Evolutionary conservation across 2,329 filamentous ascomycete species (phyloP).

Genomic region (Lecanoromycetidae sp.): DNA sequence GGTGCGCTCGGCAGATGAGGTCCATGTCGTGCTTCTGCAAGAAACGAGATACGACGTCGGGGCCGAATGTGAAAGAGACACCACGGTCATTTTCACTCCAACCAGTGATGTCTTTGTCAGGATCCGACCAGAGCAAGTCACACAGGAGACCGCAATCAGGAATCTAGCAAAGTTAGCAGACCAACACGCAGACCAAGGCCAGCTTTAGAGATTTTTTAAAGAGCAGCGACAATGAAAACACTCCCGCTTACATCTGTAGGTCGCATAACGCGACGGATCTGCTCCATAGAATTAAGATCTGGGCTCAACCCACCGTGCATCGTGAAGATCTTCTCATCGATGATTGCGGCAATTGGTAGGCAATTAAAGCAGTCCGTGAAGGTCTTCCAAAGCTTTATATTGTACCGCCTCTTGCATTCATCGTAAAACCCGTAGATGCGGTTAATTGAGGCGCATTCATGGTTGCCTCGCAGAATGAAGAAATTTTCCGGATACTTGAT

Average conservation of each 20-base stretch:
- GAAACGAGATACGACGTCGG: conserved; percentile 93
- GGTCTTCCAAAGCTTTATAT: conserved; percentile 99
- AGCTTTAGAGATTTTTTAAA: conserved; percentile 17
- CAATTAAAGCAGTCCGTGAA: conserved; percentile 99
- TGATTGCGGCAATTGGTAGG: conserved; percentile 93
- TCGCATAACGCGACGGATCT: conserved; percentile 97
- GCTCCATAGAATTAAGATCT: conserved; percentile 98
- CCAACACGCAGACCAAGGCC: conserved; percentile 24
- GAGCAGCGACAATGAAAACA: neutral
- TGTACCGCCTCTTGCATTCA: conserved; percentile 97
- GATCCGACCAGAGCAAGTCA: conserved; percentile 96
- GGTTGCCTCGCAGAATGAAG: conserved; percentile 95
- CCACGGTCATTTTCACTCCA: conserved; percentile 99
- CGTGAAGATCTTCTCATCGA: conserved; percentile 99
- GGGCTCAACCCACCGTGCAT: conserved; percentile 98
- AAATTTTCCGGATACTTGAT: conserved; percentile 99
- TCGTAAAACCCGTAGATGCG: conserved; percentile 99
- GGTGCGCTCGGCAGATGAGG: conserved; percentile 94
- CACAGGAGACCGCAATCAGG: conserved; percentile 95
- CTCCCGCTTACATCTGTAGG: conserved; percentile 78
- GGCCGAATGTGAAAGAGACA: conserved; percentile 96
- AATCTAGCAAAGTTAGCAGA: conserved; percentile 53
- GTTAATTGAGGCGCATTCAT: conserved; percentile 98
- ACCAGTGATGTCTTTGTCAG: conserved; percentile 96
- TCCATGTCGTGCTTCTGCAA: conserved; percentile 99